These are phyloP conservation scores for Aureobasidium uvarum DNA, from an alignment of 2,329 filamentous ascomycete genomes.

Conservation along the genomic window DNA sequence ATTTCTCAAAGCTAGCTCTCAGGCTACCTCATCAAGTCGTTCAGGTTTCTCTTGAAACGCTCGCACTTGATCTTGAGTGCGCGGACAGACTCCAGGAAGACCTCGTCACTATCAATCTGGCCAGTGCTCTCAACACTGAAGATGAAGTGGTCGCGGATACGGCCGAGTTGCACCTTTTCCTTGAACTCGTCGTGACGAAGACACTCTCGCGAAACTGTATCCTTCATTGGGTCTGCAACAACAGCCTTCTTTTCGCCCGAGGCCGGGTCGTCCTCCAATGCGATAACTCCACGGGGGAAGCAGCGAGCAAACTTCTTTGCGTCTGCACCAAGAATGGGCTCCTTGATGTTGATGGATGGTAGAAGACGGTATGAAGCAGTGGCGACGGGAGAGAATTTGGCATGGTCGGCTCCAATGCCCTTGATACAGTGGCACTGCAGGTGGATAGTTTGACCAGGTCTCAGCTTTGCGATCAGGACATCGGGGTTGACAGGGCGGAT, in stretches of 20 bases:
- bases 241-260: slow-evolving; percentile 81
- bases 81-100: slow-evolving; percentile 88
- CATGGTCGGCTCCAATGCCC: slow-evolving; percentile 88
- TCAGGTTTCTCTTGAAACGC: slow-evolving; percentile 67
- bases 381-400: slow-evolving; percentile 95
- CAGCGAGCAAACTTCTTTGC: slow-evolving; percentile 87
- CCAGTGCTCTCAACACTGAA: slow-evolving; percentile 93
- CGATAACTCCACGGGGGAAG: slow-evolving; percentile 87
- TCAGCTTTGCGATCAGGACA: slow-evolving; percentile 90
- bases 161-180: slow-evolving; percentile 89
- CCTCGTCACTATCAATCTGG: slow-evolving; percentile 88
- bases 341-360: slow-evolving; percentile 78
- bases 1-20: not conserved
- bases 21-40: slow-evolving; percentile 38
- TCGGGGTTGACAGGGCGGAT: slow-evolving; percentile 83
- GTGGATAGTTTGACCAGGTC: slow-evolving; percentile 83
- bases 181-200: slow-evolving; percentile 90
- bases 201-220: slow-evolving; percentile 92
- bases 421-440: slow-evolving; percentile 92
- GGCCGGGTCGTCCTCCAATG: slow-evolving; percentile 67
- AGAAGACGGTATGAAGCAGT: slow-evolving; percentile 91
- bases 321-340: slow-evolving; percentile 81
- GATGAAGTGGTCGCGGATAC: slow-evolving; percentile 93
- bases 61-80: slow-evolving; percentile 82
- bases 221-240: slow-evolving; percentile 82